These are phyloP conservation scores for Phragmites australis DNA, from an alignment of 176 grass and related monocot species.

Conservation along the genomic window DNA sequence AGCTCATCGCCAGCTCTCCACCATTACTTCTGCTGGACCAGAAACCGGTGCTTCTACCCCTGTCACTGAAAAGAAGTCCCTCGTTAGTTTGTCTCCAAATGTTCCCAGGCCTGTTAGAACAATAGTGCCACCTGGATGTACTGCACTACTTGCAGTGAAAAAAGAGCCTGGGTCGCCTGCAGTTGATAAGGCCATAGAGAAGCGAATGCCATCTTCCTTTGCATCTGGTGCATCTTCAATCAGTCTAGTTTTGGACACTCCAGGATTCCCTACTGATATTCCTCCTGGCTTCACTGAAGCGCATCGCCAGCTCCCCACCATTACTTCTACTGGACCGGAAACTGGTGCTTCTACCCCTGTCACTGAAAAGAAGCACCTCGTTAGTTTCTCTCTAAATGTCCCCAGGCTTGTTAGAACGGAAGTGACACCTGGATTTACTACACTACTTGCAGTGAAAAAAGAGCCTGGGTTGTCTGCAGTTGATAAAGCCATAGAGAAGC, in stretches of 20 bases:
- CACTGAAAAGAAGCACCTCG: constrained; percentile 30
- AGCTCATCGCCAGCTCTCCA: constrained; percentile 15
- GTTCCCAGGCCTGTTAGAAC: constrained; percentile 13
- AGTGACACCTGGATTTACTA: constrained; percentile 36
- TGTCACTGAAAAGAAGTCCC: constrained; percentile 29
- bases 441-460: constrained; percentile 24
- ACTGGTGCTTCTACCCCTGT: constrained; percentile 25
- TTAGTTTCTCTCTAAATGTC: constrained; percentile 49
- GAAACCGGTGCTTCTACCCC: constrained; percentile 31
- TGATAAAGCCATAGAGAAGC: constrained; percentile 5
- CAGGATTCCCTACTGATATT: constrained; percentile 8
- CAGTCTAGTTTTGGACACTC: constrained; percentile 30
- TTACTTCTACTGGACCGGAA: constrained; percentile 23
- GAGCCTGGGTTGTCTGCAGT: not conserved
- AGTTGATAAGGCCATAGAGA: constrained; percentile 2
- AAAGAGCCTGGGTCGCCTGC: not conserved
- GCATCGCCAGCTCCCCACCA: not conserved
- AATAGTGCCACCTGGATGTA: constrained; percentile 37
- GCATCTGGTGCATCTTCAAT: not conserved
- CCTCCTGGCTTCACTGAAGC: constrained; percentile 49
- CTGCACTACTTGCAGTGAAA: constrained; percentile 21
- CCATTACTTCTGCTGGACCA: constrained; percentile 12
- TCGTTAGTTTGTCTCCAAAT: constrained; percentile 47
- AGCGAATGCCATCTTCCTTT: not conserved
- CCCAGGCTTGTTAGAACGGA: constrained; percentile 14